Evolutionary conservation across 805 yeast species (phyloP).

Genomic region (Candida sanyiensis): DNA sequence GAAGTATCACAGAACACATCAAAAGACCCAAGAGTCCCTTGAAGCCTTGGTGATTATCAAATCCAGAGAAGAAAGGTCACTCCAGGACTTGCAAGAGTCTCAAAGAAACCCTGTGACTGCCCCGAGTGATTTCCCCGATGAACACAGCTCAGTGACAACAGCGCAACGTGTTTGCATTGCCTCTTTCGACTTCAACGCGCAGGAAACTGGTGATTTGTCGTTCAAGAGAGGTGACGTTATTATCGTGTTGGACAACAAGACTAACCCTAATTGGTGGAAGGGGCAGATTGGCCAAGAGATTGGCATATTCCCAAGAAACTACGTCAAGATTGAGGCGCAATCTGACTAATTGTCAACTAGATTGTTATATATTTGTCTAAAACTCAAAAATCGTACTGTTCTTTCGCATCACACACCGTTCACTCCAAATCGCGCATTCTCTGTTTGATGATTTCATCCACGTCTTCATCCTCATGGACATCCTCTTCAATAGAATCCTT

Average conservation of each 20-base stretch:
- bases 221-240: conserved; percentile 41
- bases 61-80: conserved; percentile 7
- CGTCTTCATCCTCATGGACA: conserved; percentile 40
- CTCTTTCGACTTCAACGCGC: conserved; percentile 33
- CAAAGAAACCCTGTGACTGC: neutral
- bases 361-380: too few relatives aligned
- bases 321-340: too few relatives aligned
- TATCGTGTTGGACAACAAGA: conserved; percentile 27
- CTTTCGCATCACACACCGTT: too few relatives aligned
- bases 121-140: conserved; percentile 1
- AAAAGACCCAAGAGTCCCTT: conserved; percentile 1
- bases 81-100: neutral
- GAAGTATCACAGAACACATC: conserved; percentile 5
- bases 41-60: conserved; percentile 9
- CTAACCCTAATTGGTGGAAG: conserved; percentile 22
- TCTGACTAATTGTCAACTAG: too few relatives aligned
- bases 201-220: conserved; percentile 37
- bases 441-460: conserved; percentile 50
- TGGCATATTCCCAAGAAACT: conserved; percentile 22
- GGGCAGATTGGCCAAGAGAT: conserved; percentile 17
- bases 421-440: conserved; percentile 35
- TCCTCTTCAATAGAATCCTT: conserved; percentile 19
- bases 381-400: too few relatives aligned
- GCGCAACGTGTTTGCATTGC: conserved; percentile 32
- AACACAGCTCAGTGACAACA: conserved; percentile 12